Conservation (phyloP, 2,329 filamentous ascomycete genomes). For the Sordariomycetes sp. region DNA sequence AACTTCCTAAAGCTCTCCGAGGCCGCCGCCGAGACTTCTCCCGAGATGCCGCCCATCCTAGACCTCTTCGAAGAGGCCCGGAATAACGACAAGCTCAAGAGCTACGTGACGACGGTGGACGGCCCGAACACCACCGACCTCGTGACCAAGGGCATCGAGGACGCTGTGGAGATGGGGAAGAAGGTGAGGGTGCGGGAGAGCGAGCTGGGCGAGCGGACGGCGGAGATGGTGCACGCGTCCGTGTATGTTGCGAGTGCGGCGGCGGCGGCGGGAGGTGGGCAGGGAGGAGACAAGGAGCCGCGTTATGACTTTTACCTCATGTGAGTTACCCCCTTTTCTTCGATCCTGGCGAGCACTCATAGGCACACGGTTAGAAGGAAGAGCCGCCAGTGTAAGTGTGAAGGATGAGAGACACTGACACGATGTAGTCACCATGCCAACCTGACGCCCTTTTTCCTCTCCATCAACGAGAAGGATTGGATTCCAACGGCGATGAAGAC, state of each 20-base stretch:
- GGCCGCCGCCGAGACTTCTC: slow-evolving; percentile 16
- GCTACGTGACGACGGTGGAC: slow-evolving; percentile 37
- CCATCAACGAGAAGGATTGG: slow-evolving; percentile 51
- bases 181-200: slow-evolving; percentile 45
- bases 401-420: neutral
- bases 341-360: neutral
- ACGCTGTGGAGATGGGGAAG: slow-evolving; percentile 50
- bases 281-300: slow-evolving; percentile 46
- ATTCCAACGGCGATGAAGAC: slow-evolving; percentile 49
- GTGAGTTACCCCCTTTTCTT: slow-evolving; percentile 21
- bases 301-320: slow-evolving; percentile 75
- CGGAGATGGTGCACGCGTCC: slow-evolving; percentile 58
- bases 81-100: slow-evolving; percentile 42
- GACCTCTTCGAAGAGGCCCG: slow-evolving; percentile 50
- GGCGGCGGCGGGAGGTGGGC: slow-evolving; percentile 31
- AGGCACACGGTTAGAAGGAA: no score
- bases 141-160: slow-evolving; percentile 29
- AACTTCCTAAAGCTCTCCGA: slow-evolving; percentile 45
- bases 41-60: slow-evolving; percentile 18
- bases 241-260: slow-evolving; percentile 39
- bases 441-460: slow-evolving; percentile 59
- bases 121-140: slow-evolving; percentile 22
- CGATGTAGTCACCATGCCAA: slow-evolving; percentile 63
- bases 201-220: slow-evolving; percentile 42
- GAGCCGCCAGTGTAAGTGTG: neutral